Evolutionary conservation across 176 grass and related monocot species (phyloP), one percentile per base, ranked within the genome.

Genomic region (Panicum miliaceum): DNA sequence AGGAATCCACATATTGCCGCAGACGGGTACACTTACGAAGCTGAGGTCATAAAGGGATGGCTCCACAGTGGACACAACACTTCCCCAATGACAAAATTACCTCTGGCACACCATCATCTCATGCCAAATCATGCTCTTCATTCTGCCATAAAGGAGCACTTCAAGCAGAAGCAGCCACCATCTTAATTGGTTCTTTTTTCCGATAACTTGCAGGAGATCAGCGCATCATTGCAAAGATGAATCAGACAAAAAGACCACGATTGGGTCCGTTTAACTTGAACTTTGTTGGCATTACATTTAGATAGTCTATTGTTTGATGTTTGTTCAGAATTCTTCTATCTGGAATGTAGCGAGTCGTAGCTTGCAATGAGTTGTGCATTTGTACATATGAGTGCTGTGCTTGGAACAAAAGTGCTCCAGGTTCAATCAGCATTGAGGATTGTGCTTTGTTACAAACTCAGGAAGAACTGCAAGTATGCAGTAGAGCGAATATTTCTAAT

Each of bases 21-120:
- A 18, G 92, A 97, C 68, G 90, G 92, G 10, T 88, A 90, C 85
- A 94, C 89, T 48, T 97, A 97, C 20, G 94, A 97, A 88, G 89
- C 71, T 13, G 89, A 91, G 78, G 81, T 80, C 27, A 94, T 94
- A 75, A 97, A 87, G 63, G 87, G 85, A 22, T 94, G 94, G 94
- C 79, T 97, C 12, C 83, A 92, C 38, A 64, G 94, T 19, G 89
- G 91, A 20, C 85, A 80, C 40, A 51, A 12, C 35, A 97, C 80
- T 0, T 97, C 94, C 8, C 94, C 94, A 0, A 92, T 97, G 92
- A 94, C 92, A n/a, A 97, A 94, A 75, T 60, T 80, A 67, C 68
- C 63, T 26, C 83, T 97, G 12, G 60, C 7, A 3, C 82, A 90
- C 48, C 85, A 36, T 73, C 71, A 90, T 7, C 76, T 97, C 62